phyloP scores from a whole-genome alignment of 352 stramenopile genomes.

The Blastocystis sp. region DNA sequence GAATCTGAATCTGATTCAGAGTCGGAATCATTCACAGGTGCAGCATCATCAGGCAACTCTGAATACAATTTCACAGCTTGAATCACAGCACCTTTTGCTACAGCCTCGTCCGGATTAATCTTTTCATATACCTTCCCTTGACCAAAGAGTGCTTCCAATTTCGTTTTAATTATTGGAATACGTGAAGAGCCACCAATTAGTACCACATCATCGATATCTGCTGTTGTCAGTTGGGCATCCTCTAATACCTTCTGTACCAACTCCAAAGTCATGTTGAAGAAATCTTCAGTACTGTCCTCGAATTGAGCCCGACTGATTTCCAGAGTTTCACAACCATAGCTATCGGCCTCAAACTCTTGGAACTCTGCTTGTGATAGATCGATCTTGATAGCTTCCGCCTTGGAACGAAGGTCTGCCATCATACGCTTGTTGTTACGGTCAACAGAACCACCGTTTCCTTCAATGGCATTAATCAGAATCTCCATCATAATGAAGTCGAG shows the following conservation, averaged over 20 bases:
- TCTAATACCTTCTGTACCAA: constrained; percentile 63
- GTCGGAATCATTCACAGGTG: background rate
- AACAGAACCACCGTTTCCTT: background rate
- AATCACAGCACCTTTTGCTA: constrained; percentile 75
- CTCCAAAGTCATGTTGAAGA: constrained; percentile 69
- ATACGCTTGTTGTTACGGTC: background rate
- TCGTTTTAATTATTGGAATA: constrained; percentile 72
- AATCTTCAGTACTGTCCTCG: constrained; percentile 84
- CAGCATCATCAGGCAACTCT: constrained; percentile 68
- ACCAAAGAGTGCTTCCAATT: constrained; percentile 70
- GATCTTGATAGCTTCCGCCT: background rate
- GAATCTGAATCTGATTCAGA: background rate
- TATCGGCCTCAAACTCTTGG: background rate
- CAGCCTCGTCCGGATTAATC: constrained; percentile 80
- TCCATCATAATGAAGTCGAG: constrained; percentile 66
- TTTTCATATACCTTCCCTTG: constrained; percentile 73
- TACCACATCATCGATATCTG: constrained; percentile 71
- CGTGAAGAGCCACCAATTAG: constrained; percentile 74
- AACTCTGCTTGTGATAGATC: background rate
- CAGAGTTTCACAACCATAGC: background rate
- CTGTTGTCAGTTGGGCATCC: constrained; percentile 60
- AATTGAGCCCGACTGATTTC: constrained; percentile 89
- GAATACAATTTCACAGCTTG: constrained; percentile 34
- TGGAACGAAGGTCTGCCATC: background rate
- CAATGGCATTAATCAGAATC: background rate